Percentiles rank a stretch among this genome's conserved stretches.
phyloP scores from a whole-genome alignment of 345 rosid genomes.

The Salix brachista region DNA sequence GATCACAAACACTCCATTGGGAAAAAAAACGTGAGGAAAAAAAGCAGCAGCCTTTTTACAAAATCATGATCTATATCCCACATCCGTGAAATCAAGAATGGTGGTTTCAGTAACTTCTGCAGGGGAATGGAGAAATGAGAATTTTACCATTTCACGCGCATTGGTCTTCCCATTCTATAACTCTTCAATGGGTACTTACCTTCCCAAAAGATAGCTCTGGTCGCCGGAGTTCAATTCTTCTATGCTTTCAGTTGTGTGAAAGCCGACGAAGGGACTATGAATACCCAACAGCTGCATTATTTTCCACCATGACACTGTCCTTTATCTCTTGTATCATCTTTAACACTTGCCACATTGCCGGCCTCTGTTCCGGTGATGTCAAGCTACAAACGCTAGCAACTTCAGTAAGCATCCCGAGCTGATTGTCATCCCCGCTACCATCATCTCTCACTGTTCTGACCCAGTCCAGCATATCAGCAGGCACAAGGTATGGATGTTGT shows the following conservation, averaged over 20 bases:
- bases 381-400: conserved; percentile 78
- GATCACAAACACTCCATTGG: too few species aligned
- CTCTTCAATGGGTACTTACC: neutral
- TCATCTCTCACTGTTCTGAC: conserved; percentile 67
- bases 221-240: neutral
- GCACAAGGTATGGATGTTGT: conserved; percentile 73
- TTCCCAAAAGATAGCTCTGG: neutral
- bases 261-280: conserved; percentile 5
- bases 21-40: too few species aligned
- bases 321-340: conserved; percentile 82
- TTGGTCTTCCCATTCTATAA: neutral
- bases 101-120: too few species aligned
- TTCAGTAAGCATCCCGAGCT: conserved; percentile 77
- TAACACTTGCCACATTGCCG: conserved; percentile 82
- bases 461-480: conserved; percentile 78
- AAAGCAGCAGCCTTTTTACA: too few species aligned
- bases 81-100: too few species aligned
- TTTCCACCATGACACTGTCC: conserved; percentile 49
- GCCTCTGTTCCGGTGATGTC: conserved; percentile 87
- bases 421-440: conserved; percentile 45
- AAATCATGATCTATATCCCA: too few species aligned
- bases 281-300: conserved; percentile 25
- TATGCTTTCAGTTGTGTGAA: neutral
- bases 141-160: neutral
- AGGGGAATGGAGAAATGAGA: too few species aligned